Conservation (phyloP, 1,139 yeast species). For the Magnusiomyces tetraspermus region DNA sequence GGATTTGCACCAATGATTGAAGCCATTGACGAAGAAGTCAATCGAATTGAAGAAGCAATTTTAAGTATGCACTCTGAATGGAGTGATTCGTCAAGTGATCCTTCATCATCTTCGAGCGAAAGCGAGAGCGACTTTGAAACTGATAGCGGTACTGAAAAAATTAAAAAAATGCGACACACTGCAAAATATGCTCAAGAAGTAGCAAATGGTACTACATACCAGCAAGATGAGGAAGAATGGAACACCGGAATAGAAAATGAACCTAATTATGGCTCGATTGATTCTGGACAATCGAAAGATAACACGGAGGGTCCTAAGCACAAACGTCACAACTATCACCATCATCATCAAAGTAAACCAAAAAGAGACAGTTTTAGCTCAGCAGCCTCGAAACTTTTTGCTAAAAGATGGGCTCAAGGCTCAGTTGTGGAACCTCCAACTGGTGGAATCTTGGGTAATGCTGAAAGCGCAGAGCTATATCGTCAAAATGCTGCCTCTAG, state of each 20-base stretch:
- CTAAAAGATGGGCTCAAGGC: neutral
- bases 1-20: constrained; percentile 96
- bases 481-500: neutral
- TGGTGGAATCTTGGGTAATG: constrained; percentile 2
- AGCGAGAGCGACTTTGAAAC: constrained; percentile 23
- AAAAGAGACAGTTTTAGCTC: no score
- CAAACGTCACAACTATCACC: no score
- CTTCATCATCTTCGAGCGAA: no score
- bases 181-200: neutral
- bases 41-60: constrained; percentile 84
- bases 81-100: constrained; percentile 32
- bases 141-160: no score
- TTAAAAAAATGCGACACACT: neutral
- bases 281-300: no score
- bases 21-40: constrained; percentile 82
- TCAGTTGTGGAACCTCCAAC: neutral
- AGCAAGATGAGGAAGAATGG: no score
- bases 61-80: constrained; percentile 73
- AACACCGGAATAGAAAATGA: no score
- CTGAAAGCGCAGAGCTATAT: neutral
- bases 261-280: no score
- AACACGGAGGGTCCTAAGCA: no score
- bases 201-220: no score
- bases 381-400: neutral
- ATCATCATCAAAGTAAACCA: no score